Percentiles rank a stretch among this genome's conserved stretches.
Evolutionary conservation across 1,139 yeast species (phyloP).

Genomic region (Suhomyces anneliseae): DNA sequence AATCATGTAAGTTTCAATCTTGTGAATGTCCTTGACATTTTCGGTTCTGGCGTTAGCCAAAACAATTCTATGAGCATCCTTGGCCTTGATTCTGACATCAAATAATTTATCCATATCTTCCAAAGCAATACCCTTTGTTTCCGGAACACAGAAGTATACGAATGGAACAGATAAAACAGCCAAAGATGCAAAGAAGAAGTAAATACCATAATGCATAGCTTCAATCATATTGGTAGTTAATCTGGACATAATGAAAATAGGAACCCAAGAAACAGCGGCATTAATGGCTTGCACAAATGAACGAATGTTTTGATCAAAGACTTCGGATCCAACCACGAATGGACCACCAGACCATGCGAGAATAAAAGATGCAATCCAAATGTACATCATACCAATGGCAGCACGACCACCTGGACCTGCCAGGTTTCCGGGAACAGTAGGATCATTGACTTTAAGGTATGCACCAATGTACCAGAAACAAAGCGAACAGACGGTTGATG

Average conservation of each 20-base stretch:
- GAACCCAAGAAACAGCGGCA: constrained; percentile 46
- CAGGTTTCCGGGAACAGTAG: constrained; percentile 33
- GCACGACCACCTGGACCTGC: constrained; percentile 48
- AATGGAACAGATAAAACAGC: constrained; percentile 36
- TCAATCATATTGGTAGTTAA: constrained; percentile 43
- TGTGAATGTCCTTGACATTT: constrained; percentile 5
- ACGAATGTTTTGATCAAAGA: constrained; percentile 43
- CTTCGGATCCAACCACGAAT: constrained; percentile 44
- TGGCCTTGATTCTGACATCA: constrained; percentile 16
- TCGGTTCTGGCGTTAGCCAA: constrained; percentile 10
- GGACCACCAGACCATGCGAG: constrained; percentile 49
- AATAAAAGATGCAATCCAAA: constrained; percentile 46
- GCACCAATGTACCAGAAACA: constrained; percentile 49
- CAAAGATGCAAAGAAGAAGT: constrained; percentile 41
- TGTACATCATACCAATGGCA: constrained; percentile 45
- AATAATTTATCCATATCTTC: constrained; percentile 48
- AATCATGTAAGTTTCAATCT: constrained; percentile 1
- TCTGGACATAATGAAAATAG: constrained; percentile 43
- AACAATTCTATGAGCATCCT: constrained; percentile 15
- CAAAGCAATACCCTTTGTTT: constrained; percentile 43
- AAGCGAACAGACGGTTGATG: constrained; percentile 36
- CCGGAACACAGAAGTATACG: constrained; percentile 39
- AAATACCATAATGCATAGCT: constrained; percentile 41
- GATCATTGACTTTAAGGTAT: constrained; percentile 39
- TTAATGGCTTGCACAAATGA: constrained; percentile 46